These are phyloP conservation scores for Cryphonectria naterciae DNA, from an alignment of 2,329 filamentous ascomycete species.

Conservation along the genomic window DNA sequence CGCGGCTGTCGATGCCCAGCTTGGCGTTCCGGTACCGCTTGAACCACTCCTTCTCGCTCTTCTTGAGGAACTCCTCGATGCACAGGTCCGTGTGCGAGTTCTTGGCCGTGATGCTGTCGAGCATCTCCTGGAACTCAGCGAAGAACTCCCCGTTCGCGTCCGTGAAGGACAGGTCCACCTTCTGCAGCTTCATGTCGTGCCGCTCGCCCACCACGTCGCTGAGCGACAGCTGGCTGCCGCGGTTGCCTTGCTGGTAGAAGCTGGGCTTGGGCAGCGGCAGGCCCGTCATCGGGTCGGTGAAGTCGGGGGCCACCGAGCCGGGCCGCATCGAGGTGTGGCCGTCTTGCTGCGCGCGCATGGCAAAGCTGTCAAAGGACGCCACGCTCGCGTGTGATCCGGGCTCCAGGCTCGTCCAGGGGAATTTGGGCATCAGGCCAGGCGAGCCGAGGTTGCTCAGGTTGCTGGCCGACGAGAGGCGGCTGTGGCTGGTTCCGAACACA, in stretches of 20 bases:
- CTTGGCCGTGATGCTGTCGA: conserved; percentile 56
- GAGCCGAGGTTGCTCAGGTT: conserved; percentile 4
- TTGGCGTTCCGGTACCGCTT: conserved; percentile 60
- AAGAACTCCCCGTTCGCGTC: conserved; percentile 67
- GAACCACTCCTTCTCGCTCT: conserved; percentile 72
- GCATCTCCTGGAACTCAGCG: conserved; percentile 59
- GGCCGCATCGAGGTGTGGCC: conserved; percentile 21
- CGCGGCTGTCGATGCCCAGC: conserved; percentile 53
- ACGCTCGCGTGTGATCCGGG: conserved; percentile 23
- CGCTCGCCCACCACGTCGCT: conserved; percentile 63
- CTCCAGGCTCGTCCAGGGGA: conserved; percentile 28
- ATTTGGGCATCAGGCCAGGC: conserved; percentile 25
- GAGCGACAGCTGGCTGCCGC: conserved; percentile 53
- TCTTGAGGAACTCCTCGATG: conserved; percentile 67
- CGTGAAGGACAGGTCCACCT: conserved; percentile 70
- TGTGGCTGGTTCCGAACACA: neutral
- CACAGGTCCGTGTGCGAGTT: conserved; percentile 64
- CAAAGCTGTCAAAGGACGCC: conserved; percentile 30
- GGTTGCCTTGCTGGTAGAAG: conserved; percentile 37
- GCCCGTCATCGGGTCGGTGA: conserved; percentile 36
- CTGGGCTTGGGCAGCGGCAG: conserved; percentile 34
- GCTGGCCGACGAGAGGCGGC: conserved; percentile 14
- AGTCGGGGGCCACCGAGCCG: conserved; percentile 28
- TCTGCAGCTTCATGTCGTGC: conserved; percentile 65
- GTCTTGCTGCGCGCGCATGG: conserved; percentile 27